Evolutionary conservation across 306 rosid species (phyloP).

Genomic region (Vigna angularis): DNA sequence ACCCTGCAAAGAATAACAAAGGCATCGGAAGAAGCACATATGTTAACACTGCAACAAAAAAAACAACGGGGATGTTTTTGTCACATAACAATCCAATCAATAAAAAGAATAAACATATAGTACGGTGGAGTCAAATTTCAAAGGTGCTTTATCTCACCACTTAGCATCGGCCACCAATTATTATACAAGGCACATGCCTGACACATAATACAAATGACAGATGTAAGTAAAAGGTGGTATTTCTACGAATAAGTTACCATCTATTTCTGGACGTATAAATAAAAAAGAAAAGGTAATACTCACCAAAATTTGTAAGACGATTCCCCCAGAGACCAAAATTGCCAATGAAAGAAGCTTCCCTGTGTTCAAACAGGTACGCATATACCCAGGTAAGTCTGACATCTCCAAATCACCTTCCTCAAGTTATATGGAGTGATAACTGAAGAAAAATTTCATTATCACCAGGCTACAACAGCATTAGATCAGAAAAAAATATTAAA

Average conservation of each 20-base stretch:
- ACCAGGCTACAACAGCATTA: not conserved
- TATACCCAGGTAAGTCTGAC: conserved; percentile 82
- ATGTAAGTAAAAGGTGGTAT: conserved; percentile 31
- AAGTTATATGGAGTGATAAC: conserved; percentile 54
- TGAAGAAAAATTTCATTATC: conserved; percentile 28
- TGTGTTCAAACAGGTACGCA: conserved; percentile 70
- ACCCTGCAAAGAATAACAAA: conserved; percentile 74
- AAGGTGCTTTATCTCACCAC: conserved; percentile 57
- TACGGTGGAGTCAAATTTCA: conserved; percentile 28
- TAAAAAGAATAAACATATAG: not conserved
- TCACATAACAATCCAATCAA: conserved; percentile 2
- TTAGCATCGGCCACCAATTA: conserved; percentile 99
- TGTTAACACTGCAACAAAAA: conserved; percentile 70
- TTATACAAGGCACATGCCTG: conserved; percentile 96
- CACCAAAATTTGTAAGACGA: conserved; percentile 92
- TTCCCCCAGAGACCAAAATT: conserved; percentile 85
- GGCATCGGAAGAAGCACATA: conserved; percentile 93
- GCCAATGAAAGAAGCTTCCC: conserved; percentile 84
- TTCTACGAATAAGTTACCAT: conserved; percentile 12
- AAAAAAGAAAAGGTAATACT: conserved; percentile 43
- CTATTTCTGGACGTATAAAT: conserved; percentile 11
- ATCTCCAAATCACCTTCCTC: conserved; percentile 67
- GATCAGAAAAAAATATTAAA: conserved; percentile 7
- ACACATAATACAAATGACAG: conserved; percentile 40
- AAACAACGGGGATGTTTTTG: conserved; percentile 11